Evolutionary conservation across 2,329 filamentous ascomycete genomes (phyloP), one percentile per base, ranked within the genome.

Genomic region (Colletotrichum lini): DNA sequence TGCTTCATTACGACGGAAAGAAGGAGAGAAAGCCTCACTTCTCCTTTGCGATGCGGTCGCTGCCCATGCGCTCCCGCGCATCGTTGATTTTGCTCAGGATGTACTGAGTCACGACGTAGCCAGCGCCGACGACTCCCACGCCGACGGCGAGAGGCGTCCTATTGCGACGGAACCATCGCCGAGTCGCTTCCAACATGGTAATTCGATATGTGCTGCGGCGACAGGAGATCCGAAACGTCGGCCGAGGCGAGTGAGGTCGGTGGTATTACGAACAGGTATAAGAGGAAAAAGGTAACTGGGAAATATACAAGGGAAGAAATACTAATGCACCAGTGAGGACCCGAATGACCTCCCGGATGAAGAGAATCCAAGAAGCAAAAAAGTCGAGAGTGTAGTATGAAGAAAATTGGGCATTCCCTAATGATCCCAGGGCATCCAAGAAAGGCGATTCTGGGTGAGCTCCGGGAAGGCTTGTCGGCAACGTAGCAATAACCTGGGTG

Each of bases 21-120:
- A 44, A 42, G 18, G 30, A 21, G 15, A n/a, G 15, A n/a, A 21
- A 47, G 49, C 78, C 90, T 77, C 84, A 98, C 96, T 99, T 99
- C 84, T 99, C 96, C 81, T 96, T 95, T 63, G 96, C 94, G 80
- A 98, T 97, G 78, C 95, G 92, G 79, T 98, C 96, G 82, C 94
- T 96, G 83, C 93, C 95, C 94, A 98, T 97, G 81, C 96, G 95
- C 88, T 98, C 95, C 75, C 95, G 91, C 77, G 96, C 95, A 82
- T 98, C 95, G 75, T 93, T 93, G 78, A 98, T 92, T 88, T 98
- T 98, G 78, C 89, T 90, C 79, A 98, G 82, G 75, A 98, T 90
- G 91, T 98, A 99, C 82, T 98, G 95, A 49, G 94, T 94, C 67
- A 93, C 95, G 72, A 98, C 85, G 83, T 99, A 99, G 75, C 95